Percentiles rank a stretch among this genome's conserved stretches.
Evolutionary conservation across 768 basidiomycete genomes (phyloP).

Genomic region (Mrakia blollopis): DNA sequence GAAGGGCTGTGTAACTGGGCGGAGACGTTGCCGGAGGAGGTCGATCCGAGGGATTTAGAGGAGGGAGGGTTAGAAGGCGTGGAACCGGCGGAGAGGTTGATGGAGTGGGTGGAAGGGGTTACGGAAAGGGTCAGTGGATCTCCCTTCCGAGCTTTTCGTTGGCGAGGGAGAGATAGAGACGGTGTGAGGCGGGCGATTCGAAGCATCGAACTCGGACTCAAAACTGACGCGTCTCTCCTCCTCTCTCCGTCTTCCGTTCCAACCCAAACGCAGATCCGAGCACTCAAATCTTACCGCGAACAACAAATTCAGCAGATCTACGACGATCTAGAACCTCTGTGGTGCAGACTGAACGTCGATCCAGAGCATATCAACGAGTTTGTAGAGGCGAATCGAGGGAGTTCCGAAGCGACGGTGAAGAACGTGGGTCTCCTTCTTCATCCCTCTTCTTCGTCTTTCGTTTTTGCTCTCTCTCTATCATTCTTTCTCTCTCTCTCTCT

Average conservation of each 20-base stretch:
- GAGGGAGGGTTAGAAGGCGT: constrained; percentile 63
- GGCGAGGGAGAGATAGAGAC: too few species aligned
- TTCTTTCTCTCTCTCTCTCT: not conserved
- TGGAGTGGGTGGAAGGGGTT: constrained; percentile 59
- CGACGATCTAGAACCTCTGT: constrained; percentile 84
- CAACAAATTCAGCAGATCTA: constrained; percentile 86
- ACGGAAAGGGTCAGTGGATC: not conserved
- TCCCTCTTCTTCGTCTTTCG: constrained; percentile 13
- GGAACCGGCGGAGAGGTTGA: constrained; percentile 69
- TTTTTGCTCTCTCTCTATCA: not conserved
- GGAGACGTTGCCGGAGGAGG: constrained; percentile 57
- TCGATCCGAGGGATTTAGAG: constrained; percentile 46
- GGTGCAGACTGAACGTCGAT: constrained; percentile 75
- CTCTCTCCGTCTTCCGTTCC: too few species aligned
- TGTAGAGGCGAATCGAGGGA: constrained; percentile 75
- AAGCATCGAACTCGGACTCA: too few species aligned
- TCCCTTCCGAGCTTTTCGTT: not conserved
- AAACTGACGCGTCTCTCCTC: not conserved
- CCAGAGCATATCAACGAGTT: constrained; percentile 86
- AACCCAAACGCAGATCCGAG: constrained; percentile 51
- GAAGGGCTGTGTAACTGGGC: constrained; percentile 59
- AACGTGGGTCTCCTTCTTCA: constrained; percentile 49
- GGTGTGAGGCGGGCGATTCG: too few species aligned
- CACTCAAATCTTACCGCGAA: constrained; percentile 69
- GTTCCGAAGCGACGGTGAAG: constrained; percentile 65